Base-by-base conservation (phyloP, 2,329 filamentous ascomycete genomes). In the Rhynchosporium secalis region DNA sequence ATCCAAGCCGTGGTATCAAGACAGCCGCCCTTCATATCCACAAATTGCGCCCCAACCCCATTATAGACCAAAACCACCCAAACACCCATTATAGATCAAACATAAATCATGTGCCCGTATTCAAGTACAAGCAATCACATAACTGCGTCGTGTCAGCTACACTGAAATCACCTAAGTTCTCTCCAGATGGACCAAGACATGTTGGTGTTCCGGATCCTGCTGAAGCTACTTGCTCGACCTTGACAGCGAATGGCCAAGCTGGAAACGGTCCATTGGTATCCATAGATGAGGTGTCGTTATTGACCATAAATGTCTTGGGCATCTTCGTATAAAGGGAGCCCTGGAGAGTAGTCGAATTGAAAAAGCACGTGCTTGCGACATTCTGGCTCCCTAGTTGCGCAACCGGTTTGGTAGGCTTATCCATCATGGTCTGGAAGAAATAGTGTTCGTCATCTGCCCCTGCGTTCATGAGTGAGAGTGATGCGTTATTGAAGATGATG, bases 251-350 rank as follows among this genome's bases (percentile, higher is more conserved):
- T 0, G 85, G 83, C 86, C 86, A 89, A 1, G 74, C 68, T 13
- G 73, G 67, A 67, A 78, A 81, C 57, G 45, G 58, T 66, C 47
- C 59, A 54, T 47, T 61, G 4, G 46, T 45, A 28, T 61, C 75
- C 31, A 71, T 70, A 2, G 28, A 20, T 2, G 71, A 73, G 1
- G 69, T 70, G 2, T 73, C 70, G 1, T 77, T 72, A 0, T 70
- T 71, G 75, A 5, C 70, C 68, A 77, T 76, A 66, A 77, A 79
- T 0, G 72, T 73, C 65, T 76, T 78, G 46, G 70, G 65, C 73
- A 76, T 77, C 62, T 78, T 80, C n/a, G 85, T 88, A 76, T 87
- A 90, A 1, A 90, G 73, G 3, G 79, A 83, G 0, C 80, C 86
- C 31, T 80, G 75, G 65, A 89, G 78, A 1, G 74, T 76, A 0